Evolutionary conservation across 768 basidiomycete genomes (phyloP).

Genomic region (Vishniacozyma victoriae): DNA sequence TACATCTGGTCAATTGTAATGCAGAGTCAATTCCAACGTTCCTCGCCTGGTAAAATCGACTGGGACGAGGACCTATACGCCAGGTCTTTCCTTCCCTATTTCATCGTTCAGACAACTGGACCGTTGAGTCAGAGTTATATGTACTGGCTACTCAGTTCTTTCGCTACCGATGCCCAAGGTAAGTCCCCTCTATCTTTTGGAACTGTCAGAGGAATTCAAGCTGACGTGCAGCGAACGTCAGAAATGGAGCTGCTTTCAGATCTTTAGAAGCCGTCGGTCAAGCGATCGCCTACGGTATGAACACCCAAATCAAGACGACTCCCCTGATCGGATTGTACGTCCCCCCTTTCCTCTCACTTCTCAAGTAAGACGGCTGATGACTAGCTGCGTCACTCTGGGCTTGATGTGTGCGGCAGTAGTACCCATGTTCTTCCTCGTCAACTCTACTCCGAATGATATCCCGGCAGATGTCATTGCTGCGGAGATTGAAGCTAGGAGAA

Average conservation of each 20-base stretch:
- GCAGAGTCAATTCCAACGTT: constrained; percentile 4
- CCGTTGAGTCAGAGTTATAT: constrained; percentile 18
- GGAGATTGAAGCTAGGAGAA: not conserved
- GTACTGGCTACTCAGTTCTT: constrained; percentile 15
- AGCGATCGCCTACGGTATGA: constrained; percentile 20
- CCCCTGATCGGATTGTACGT: constrained; percentile 12
- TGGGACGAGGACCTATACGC: constrained; percentile 13
- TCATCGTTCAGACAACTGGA: constrained; percentile 11
- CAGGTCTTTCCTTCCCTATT: constrained; percentile 14
- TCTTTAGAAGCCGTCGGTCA: constrained; percentile 16
- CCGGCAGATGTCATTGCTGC: constrained; percentile 11
- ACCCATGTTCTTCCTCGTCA: constrained; percentile 13
- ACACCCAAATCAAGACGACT: constrained; percentile 9
- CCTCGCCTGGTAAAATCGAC: constrained; percentile 9
- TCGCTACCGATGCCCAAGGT: constrained; percentile 7
- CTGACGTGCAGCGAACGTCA: no score
- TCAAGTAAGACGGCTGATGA: no score
- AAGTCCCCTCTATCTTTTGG: no score
- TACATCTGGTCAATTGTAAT: constrained; percentile 13
- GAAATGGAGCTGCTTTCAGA: constrained; percentile 18
- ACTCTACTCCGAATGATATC: constrained; percentile 10
- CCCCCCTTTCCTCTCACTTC: no score
- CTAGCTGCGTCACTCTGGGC: constrained; percentile 13
- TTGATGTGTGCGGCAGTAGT: constrained; percentile 7
- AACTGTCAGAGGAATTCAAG: no score